Evolutionary conservation across 73 alveolate species (phyloP).

Genomic region (Paramecium primaurelia): DNA sequence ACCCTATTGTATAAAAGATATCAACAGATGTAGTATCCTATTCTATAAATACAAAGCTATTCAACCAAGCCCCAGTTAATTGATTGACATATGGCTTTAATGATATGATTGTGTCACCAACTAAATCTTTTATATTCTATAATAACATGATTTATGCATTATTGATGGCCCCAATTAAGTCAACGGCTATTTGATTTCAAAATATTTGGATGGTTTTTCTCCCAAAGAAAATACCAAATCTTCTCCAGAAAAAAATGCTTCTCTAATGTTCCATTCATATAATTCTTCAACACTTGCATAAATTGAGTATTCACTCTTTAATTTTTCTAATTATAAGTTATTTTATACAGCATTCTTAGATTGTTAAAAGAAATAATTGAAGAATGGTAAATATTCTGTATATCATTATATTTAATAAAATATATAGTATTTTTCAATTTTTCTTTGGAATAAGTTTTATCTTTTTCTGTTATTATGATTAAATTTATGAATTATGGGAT

Average conservation of each 20-base stretch:
- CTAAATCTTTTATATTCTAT: background rate
- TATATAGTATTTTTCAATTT: background rate
- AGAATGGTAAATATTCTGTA: background rate
- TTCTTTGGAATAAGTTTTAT: background rate
- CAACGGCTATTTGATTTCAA: background rate
- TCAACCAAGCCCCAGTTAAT: background rate
- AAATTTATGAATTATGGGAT: background rate
- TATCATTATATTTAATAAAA: background rate
- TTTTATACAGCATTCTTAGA: background rate
- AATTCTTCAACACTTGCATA: constrained; percentile 4
- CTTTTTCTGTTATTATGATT: background rate
- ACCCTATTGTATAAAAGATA: constrained; percentile 18
- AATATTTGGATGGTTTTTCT: background rate
- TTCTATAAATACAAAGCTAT: constrained; percentile 20
- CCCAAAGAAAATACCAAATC: background rate
- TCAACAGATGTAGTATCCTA: constrained; percentile 1
- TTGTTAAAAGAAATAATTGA: background rate
- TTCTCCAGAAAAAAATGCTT: background rate
- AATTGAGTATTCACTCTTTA: background rate
- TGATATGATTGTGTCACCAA: background rate
- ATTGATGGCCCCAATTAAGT: background rate
- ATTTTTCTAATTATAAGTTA: background rate
- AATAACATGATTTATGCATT: background rate
- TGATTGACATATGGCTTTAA: background rate
- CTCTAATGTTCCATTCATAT: constrained; percentile 22